Evolutionary conservation across 2,329 filamentous ascomycete species (phyloP).

Genomic region (Epichloe brachyelytri): DNA sequence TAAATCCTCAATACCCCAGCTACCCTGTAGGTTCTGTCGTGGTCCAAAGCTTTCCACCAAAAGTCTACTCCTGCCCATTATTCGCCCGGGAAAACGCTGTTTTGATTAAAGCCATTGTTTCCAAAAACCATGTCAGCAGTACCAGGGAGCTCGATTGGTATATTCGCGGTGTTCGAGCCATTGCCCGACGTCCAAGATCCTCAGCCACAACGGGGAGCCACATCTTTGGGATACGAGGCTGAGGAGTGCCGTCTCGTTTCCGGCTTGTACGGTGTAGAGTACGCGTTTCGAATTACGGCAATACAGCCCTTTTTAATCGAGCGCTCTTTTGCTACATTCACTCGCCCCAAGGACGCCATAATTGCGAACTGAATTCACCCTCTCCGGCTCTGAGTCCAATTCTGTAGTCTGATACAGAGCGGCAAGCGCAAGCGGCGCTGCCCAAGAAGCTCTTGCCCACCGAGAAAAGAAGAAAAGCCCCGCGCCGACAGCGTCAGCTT

Average conservation of each 20-base stretch:
- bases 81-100: too few relatives aligned
- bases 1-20: too few relatives aligned
- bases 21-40: too few relatives aligned
- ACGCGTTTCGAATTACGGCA: too few relatives aligned
- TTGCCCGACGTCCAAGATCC: neutral
- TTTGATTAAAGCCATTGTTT: too few relatives aligned
- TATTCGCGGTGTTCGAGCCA: neutral
- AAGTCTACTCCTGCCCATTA: too few relatives aligned
- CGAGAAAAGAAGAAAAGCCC: neutral
- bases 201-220: neutral
- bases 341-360: neutral
- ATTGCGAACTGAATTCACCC: neutral
- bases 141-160: too few relatives aligned
- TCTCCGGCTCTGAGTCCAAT: neutral
- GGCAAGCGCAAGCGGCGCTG: conserved; percentile 6
- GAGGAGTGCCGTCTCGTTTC: neutral
- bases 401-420: neutral
- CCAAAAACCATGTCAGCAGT: too few relatives aligned
- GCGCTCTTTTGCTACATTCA: neutral
- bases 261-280: too few relatives aligned
- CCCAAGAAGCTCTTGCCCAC: conserved; percentile 1
- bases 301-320: neutral
- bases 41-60: too few relatives aligned
- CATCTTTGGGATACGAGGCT: neutral
- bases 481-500: conserved; percentile 1